phyloP scores from a whole-genome alignment of 208 protist genomes.

The Leishmania braziliensis region DNA sequence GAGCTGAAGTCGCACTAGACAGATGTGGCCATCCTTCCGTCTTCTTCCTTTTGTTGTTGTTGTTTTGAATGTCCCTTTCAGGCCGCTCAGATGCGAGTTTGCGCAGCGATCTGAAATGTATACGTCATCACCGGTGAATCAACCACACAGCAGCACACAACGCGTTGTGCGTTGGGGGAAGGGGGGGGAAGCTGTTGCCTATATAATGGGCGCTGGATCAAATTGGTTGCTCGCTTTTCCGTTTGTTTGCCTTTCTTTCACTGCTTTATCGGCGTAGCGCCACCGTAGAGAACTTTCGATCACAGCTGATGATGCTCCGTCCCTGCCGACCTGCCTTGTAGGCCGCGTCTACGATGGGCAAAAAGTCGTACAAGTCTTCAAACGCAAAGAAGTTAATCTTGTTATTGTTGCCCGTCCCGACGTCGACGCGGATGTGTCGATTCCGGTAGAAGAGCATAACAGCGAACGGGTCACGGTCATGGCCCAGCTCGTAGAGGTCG shows the following conservation, averaged over 20 bases:
- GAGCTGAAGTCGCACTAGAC: not conserved
- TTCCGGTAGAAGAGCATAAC: constrained; percentile 99
- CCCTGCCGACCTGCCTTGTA: constrained; percentile 97
- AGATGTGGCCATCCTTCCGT: not conserved
- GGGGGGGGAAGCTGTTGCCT: not conserved
- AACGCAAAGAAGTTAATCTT: constrained; percentile 99
- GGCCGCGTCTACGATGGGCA: constrained; percentile 97
- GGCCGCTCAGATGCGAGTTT: not conserved
- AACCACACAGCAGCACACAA: not conserved
- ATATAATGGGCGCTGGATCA: not conserved
- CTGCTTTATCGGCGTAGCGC: constrained; percentile 37
- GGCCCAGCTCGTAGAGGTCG: constrained; percentile 98
- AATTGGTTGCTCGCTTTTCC: not conserved
- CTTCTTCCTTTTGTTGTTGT: not conserved
- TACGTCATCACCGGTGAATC: not conserved
- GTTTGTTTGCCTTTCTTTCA: not conserved
- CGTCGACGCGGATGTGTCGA: constrained; percentile 99
- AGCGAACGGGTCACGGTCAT: constrained; percentile 96
- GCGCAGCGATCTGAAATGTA: not conserved
- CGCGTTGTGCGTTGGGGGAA: not conserved
- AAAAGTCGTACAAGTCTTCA: constrained; percentile 95
- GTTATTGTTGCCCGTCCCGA: constrained; percentile 99
- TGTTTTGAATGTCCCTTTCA: not conserved
- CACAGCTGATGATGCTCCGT: constrained; percentile 94
- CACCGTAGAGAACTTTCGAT: constrained; percentile 96